Conservation (phyloP, 192 early-diverging fungal genomes). For the Entomortierella beljakovae region DNA sequence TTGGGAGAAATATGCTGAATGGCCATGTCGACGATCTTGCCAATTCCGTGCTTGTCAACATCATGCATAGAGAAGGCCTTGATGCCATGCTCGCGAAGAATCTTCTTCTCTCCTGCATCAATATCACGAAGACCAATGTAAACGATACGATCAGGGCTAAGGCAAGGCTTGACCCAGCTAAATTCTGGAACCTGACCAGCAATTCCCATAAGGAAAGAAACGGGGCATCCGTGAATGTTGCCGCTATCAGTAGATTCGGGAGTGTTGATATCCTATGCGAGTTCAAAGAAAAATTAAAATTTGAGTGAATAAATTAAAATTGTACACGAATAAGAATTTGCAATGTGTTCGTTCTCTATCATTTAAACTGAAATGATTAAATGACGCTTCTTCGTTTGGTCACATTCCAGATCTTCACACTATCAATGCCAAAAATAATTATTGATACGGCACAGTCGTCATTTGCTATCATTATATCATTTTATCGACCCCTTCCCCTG, state of each 20-base stretch:
- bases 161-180: conserved; percentile 83
- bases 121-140: conserved; percentile 98
- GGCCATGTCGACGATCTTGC: conserved; percentile 92
- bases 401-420: no score
- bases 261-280: conserved; percentile 87
- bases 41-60: conserved; percentile 95
- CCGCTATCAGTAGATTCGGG: conserved; percentile 87
- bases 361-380: no score
- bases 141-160: conserved; percentile 81
- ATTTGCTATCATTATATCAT: no score
- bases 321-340: no score
- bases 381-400: no score
- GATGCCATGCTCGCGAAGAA: conserved; percentile 86
- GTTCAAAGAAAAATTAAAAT: not conserved
- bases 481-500: no score
- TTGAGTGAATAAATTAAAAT: no score
- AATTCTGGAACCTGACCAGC: conserved; percentile 74
- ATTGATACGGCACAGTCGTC: no score
- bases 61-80: conserved; percentile 97
- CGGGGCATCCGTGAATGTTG: conserved; percentile 96
- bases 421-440: no score
- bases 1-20: conserved; percentile 87
- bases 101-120: conserved; percentile 87
- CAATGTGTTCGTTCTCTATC: no score
- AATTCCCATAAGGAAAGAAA: conserved; percentile 90